These are phyloP conservation scores for Metrosideros polymorpha DNA, from an alignment of 441 rosid genomes.

Conservation along the genomic window DNA sequence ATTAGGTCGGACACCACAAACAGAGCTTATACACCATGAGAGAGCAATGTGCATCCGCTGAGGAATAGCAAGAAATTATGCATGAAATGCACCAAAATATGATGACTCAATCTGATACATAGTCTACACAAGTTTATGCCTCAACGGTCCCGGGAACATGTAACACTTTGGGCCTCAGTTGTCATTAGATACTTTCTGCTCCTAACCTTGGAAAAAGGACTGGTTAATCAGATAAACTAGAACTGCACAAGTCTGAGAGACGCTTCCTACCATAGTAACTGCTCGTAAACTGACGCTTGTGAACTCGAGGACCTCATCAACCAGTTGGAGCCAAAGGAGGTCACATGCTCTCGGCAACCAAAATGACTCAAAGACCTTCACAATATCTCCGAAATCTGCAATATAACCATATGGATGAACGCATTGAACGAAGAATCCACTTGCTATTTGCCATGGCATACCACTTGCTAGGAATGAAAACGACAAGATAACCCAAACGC, in stretches of 20 bases:
- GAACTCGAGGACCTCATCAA: neutral
- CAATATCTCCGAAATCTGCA: constrained; percentile 82
- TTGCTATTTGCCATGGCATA: neutral
- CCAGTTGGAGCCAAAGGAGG: neutral
- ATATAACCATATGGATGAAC: neutral
- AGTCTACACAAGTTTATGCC: neutral
- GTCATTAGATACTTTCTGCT: neutral
- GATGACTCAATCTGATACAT: neutral
- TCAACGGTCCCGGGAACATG: neutral
- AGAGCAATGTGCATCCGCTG: neutral
- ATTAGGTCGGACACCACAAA: neutral
- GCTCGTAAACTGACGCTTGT: neutral
- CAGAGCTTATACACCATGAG: neutral
- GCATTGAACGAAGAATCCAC: neutral
- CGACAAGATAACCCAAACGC: neutral
- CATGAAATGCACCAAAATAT: neutral
- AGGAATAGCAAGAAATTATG: neutral
- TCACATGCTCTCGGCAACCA: neutral
- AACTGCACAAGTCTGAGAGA: neutral
- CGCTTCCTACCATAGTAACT: neutral
- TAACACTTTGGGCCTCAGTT: neutral
- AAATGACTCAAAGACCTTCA: constrained; percentile 18
- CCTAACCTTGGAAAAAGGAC: neutral
- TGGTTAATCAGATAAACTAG: neutral
- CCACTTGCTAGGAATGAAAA: neutral